phyloP scores from a whole-genome alignment of 768 basidiomycete genomes.

The Pisolithus albus region DNA sequence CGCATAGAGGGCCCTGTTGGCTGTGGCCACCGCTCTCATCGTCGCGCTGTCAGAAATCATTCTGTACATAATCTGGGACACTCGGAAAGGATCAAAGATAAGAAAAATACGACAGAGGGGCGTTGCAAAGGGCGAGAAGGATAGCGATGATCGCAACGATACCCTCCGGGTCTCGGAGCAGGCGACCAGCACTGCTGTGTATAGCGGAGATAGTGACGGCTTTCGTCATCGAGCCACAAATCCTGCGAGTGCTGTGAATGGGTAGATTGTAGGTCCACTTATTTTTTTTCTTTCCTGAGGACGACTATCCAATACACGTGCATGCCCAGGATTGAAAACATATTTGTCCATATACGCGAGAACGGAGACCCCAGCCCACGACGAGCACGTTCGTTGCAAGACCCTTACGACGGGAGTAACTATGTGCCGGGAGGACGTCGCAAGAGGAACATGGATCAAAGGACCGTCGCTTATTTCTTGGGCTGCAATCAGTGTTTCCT shows the following conservation, averaged over 20 bases:
- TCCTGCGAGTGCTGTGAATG: neutral
- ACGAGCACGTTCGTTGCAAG: no score
- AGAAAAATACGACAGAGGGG: constrained; percentile 3
- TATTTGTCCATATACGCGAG: no score
- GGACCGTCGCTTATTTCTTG: no score
- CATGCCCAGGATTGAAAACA: no score
- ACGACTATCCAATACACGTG: neutral
- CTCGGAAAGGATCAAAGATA: constrained; percentile 30
- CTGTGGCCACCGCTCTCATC: constrained; percentile 52
- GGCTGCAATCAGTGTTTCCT: no score
- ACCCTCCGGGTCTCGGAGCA: constrained; percentile 2
- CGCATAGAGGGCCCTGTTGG: constrained; percentile 57
- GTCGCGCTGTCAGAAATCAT: constrained; percentile 66
- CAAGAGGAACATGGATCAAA: no score
- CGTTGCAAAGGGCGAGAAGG: constrained; percentile 6
- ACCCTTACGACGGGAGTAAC: no score
- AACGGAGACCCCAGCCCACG: no score
- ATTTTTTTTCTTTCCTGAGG: neutral
- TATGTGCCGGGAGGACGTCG: no score
- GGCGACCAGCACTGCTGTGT: constrained; percentile 18
- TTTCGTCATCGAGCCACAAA: constrained; percentile 13
- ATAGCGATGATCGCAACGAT: constrained; percentile 5
- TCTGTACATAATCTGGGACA: constrained; percentile 69
- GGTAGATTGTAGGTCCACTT: neutral
- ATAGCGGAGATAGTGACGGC: neutral